phyloP scores from a whole-genome alignment of 768 basidiomycete genomes.

The Leucosporidium creatinivorum region DNA sequence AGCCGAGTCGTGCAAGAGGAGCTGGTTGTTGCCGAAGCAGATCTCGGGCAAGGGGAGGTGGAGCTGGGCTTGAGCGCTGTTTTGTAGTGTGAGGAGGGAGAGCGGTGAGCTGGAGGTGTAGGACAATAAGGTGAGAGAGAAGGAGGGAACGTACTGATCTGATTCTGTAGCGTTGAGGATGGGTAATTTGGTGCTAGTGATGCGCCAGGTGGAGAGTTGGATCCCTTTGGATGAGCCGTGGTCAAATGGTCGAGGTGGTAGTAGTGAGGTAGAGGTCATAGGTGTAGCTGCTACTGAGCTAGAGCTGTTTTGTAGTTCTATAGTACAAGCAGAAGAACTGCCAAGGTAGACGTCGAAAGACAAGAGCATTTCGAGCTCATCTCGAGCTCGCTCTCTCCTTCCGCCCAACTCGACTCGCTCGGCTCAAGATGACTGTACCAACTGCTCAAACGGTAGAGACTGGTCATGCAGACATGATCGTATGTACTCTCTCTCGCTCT shows the following conservation, averaged over 20 bases:
- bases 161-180: conserved; percentile 52
- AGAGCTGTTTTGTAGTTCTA: not conserved
- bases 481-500: too few relatives aligned
- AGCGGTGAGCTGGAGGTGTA: not conserved
- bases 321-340: not conserved
- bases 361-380: not conserved
- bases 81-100: not conserved
- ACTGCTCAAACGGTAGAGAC: conserved; percentile 60
- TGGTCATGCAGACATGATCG: conserved; percentile 97
- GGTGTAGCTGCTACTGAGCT: not conserved
- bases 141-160: conserved; percentile 15
- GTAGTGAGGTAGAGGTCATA: not conserved
- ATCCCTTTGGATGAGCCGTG: conserved; percentile 42
- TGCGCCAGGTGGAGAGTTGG: conserved; percentile 58
- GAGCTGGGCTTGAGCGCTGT: conserved; percentile 41
- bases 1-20: conserved; percentile 59
- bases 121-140: not conserved
- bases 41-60: conserved; percentile 88
- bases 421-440: conserved; percentile 14
- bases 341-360: not conserved
- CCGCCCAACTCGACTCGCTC: not conserved
- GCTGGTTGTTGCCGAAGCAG: conserved; percentile 81
- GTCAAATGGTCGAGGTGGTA: conserved; percentile 3
- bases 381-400: not conserved
- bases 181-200: conserved; percentile 63